These are phyloP conservation scores for Graphiopsis chlorocephala DNA, from an alignment of 2,329 filamentous ascomycete species.

Conservation along the genomic window DNA sequence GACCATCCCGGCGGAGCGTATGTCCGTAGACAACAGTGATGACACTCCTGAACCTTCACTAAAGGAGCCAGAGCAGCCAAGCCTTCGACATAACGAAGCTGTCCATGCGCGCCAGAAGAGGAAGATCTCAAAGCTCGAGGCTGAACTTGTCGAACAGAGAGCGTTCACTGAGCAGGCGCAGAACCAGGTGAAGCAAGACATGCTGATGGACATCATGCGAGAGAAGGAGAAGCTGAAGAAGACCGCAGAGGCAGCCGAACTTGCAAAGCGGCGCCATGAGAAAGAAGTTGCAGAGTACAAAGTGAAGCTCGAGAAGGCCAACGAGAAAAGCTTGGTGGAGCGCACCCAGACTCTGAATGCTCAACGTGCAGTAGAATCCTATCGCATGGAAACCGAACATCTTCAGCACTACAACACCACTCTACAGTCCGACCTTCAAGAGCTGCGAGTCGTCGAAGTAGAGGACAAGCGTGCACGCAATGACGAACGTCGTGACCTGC, in stretches of 20 bases:
- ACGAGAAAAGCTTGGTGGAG: not conserved
- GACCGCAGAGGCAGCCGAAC: not conserved
- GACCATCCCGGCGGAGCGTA: not conserved
- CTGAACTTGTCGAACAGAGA: not conserved
- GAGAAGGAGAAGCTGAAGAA: not conserved
- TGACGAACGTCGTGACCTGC: constrained; percentile 18
- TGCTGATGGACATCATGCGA: constrained; percentile 18
- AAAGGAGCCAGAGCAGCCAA: not conserved
- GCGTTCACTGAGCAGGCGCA: not conserved
- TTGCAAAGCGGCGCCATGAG: not conserved
- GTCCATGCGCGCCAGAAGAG: not conserved
- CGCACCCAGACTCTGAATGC: not conserved
- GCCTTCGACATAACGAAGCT: not conserved
- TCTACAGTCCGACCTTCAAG: constrained; percentile 23
- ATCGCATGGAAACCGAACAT: constrained; percentile 10
- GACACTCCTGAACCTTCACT: not conserved
- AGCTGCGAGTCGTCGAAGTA: constrained; percentile 16
- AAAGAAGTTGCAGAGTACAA: not conserved
- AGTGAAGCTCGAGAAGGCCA: not conserved
- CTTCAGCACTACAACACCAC: constrained; percentile 10
- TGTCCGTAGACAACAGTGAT: not conserved
- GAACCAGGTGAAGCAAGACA: constrained; percentile 15
- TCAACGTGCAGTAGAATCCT: not conserved
- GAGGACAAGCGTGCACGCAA: not conserved
- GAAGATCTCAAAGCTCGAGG: constrained; percentile 1